Conservation (phyloP, 2,329 filamentous ascomycete species). For the Penicillium sp. region DNA sequence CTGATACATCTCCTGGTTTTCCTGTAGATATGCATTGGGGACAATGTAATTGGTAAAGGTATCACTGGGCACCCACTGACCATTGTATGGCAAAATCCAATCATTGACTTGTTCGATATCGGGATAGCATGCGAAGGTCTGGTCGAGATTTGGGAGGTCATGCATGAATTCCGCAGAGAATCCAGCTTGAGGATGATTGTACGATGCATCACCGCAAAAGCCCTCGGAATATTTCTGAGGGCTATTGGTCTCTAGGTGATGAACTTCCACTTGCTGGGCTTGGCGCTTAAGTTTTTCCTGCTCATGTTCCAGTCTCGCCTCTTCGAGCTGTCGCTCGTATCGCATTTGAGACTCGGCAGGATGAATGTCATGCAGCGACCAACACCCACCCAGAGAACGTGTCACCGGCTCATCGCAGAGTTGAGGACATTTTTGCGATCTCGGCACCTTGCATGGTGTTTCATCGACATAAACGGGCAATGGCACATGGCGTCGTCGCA, state of each 20-base stretch:
- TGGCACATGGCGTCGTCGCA: neutral
- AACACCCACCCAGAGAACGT: conserved; percentile 8
- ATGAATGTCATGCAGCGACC: conserved; percentile 3
- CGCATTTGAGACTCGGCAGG: conserved; percentile 6
- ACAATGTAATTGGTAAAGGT: neutral
- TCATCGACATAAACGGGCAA: neutral
- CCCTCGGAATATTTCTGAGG: neutral
- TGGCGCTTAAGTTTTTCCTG: neutral
- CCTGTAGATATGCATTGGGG: neutral
- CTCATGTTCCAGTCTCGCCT: conserved; percentile 8
- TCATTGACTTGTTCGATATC: neutral
- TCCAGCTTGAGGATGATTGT: neutral
- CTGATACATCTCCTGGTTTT: neutral
- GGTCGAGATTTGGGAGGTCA: neutral
- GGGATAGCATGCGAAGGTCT: neutral
- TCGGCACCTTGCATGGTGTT: neutral
- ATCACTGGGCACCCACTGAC: neutral
- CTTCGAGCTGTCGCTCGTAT: conserved; percentile 7
- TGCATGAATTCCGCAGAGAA: neutral
- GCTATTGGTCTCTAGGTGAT: no score
- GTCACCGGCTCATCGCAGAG: neutral
- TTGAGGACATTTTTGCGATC: neutral
- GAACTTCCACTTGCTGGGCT: neutral
- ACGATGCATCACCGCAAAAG: neutral
- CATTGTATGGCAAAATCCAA: neutral